phyloP scores from a whole-genome alignment of 139 green algal species.

The Volvox africanus region DNA sequence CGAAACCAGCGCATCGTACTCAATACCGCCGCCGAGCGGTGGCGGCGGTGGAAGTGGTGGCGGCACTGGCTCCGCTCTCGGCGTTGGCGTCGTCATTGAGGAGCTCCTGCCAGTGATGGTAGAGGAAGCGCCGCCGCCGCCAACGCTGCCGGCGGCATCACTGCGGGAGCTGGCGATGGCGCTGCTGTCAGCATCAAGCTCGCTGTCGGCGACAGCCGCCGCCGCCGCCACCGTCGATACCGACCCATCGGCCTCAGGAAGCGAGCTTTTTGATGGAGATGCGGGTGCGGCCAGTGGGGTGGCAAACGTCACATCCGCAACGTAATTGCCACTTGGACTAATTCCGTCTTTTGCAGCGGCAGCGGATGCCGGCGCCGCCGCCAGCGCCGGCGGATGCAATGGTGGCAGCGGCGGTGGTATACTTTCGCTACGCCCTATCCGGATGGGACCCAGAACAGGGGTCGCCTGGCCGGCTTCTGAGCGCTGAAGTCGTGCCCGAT shows the following conservation, averaged over 20 bases:
- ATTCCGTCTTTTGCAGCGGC: neutral
- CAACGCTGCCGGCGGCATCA: neutral
- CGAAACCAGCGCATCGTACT: slow-evolving; percentile 28
- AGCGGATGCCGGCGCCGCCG: neutral
- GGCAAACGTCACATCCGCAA: slow-evolving; percentile 10
- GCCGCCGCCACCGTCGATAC: neutral
- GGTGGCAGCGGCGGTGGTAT: no score
- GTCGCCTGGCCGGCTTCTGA: neutral
- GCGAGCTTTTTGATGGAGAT: neutral
- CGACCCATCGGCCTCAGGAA: neutral
- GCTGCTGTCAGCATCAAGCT: neutral
- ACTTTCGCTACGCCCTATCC: neutral
- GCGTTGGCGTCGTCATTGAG: neutral
- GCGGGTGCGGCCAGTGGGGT: neutral
- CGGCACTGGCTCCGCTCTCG: slow-evolving; percentile 7
- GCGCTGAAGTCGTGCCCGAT: neutral
- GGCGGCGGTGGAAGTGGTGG: slow-evolving; percentile 36
- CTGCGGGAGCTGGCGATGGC: neutral
- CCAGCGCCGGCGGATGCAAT: neutral
- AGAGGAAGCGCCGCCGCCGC: neutral
- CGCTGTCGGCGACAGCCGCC: neutral
- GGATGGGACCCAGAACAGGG: neutral
- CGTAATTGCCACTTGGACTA: neutral
- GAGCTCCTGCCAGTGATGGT: no score
- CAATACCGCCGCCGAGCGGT: neutral